Conservation (phyloP, 2,329 filamentous ascomycete species). For the Aspergillus jensenii region DNA sequence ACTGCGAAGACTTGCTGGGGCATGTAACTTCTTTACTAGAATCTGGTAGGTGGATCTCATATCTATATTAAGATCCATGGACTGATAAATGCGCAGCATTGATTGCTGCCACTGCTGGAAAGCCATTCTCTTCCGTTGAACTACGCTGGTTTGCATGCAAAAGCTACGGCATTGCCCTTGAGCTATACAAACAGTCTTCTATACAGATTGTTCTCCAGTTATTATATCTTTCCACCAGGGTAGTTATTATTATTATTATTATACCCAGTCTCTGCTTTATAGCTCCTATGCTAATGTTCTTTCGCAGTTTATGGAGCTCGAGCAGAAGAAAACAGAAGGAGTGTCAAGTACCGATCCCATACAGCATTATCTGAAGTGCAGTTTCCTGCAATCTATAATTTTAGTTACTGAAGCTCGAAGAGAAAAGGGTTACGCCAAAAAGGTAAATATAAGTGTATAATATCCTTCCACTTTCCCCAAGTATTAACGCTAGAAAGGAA, state of each 20-base stretch:
- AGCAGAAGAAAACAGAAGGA: constrained; percentile 23
- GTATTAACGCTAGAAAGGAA: constrained; percentile 38
- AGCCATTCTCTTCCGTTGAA: constrained; percentile 62
- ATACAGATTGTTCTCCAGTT: constrained; percentile 58
- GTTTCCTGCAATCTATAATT: constrained; percentile 61
- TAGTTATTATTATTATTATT: constrained; percentile 19
- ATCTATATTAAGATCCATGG: constrained; percentile 35
- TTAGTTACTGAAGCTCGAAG: constrained; percentile 50
- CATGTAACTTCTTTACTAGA: constrained; percentile 60
- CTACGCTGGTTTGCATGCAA: constrained; percentile 83
- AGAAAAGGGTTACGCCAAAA: constrained; percentile 39
- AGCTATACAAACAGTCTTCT: constrained; percentile 59
- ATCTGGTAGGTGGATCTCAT: constrained; percentile 39
- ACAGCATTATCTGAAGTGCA: constrained; percentile 65
- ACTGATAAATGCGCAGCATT: constrained; percentile 36
- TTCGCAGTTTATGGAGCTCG: constrained; percentile 40
- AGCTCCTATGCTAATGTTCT: constrained; percentile 33
- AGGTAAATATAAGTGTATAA: constrained; percentile 32
- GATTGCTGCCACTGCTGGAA: constrained; percentile 45
- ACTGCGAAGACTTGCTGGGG: constrained; percentile 18
- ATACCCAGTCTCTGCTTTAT: not conserved
- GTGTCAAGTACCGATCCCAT: constrained; percentile 47
- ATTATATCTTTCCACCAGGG: constrained; percentile 45
- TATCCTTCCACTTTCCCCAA: not conserved
- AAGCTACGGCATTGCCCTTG: constrained; percentile 73